Base-by-base conservation (phyloP, 805 yeast genomes). In the Brettanomyces anomalus region DNA sequence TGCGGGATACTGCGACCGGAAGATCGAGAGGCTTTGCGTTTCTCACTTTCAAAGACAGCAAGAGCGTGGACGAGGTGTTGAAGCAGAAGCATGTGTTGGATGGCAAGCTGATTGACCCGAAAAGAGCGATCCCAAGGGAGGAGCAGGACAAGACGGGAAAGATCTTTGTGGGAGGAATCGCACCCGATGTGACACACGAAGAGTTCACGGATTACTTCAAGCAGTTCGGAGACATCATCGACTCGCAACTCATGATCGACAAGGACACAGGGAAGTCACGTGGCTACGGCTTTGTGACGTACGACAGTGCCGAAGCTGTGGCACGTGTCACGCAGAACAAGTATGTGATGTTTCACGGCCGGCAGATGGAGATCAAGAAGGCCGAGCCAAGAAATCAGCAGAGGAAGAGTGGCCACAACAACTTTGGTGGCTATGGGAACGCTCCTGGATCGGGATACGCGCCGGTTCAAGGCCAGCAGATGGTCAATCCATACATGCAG, bases 121-220 rank as follows among this genome's bases (percentile, higher is more conserved):
- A 90, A 62, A 77, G 97, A 56, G 97, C 98, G 20, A 90, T 90
- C 55, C 97, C 97, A 31, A 83, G 86, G 61, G 97, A 90, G 60
- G 97, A 90, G 62, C 98, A 90, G 64, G 96, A 89, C 60, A 85
- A 85, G 60, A 87, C 96, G 15, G 96, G 97, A 53, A 90, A 90
- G 67, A 89, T 90, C 51, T 90, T 90, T 58, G 97, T 90, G 34
- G 98, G 98, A 51, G 98, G 98, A 52, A 84, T 90, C 47, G 89
- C 95, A 42, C 85, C 94, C 17, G 90, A 86, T 58, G 96, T 89
- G 41, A 87, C 88, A 49, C 96, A 94, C 53, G 76, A 76, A 50
- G 97, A 89, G 50, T 93, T 90, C 64, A 82, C 81, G 60, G 80
- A 76, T 40, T 88, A 85, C 62, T 90, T 90, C 58, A 76, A 85